These are phyloP conservation scores for Elymus sibiricus DNA, from an alignment of 176 grass and related monocot genomes.

Conservation along the genomic window DNA sequence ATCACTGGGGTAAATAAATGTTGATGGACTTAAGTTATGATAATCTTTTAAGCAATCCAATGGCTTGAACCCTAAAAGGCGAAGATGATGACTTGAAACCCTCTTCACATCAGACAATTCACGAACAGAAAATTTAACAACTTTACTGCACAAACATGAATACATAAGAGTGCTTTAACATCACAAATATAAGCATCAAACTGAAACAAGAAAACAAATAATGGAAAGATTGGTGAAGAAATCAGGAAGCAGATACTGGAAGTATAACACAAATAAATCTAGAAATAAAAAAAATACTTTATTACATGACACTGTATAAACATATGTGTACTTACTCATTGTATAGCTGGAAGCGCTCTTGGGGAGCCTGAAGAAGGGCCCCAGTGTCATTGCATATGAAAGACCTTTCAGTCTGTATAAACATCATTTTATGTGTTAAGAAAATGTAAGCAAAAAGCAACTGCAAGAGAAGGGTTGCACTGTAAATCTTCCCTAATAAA, in stretches of 20 bases:
- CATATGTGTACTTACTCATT: constrained; percentile 64
- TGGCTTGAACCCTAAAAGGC: constrained; percentile 89
- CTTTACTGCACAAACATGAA: constrained; percentile 49
- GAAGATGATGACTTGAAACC: constrained; percentile 75
- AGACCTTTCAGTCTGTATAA: constrained; percentile 76
- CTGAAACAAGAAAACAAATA: not conserved
- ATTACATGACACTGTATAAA: not conserved
- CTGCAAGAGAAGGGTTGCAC: not conserved
- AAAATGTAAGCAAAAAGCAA: not conserved
- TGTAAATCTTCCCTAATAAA: not conserved
- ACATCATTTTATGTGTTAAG: not conserved
- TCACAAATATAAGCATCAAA: constrained; percentile 24
- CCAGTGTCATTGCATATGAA: constrained; percentile 91
- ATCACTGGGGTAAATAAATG: constrained; percentile 91
- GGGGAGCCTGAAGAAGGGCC: constrained; percentile 61
- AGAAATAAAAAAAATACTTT: not conserved
- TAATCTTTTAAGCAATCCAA: constrained; percentile 95
- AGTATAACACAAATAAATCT: constrained; percentile 7
- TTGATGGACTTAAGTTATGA: constrained; percentile 87
- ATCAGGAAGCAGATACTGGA: constrained; percentile 11
- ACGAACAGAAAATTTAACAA: constrained; percentile 67
- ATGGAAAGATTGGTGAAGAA: not conserved
- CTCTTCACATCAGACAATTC: constrained; percentile 87
- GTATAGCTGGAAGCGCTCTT: constrained; percentile 67
- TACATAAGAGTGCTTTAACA: constrained; percentile 1